A percentile compares a stretch with the other conserved stretches of the same genome.
phyloP scores from a whole-genome alignment of 345 rosid species.

The Syzygium jambos region DNA sequence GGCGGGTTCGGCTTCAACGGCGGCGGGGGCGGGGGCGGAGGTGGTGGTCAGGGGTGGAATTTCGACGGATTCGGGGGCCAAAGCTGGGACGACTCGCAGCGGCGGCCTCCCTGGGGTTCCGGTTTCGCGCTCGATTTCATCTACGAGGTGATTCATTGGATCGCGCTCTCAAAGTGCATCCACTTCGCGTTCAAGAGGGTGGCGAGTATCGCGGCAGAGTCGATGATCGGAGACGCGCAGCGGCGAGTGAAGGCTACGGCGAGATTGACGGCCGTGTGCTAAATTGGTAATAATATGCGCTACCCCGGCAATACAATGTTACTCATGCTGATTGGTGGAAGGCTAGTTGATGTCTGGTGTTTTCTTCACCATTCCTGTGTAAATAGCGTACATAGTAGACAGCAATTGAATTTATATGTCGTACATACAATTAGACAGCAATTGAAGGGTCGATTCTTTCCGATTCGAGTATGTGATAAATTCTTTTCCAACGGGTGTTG shows the following conservation, averaged over 20 bases:
- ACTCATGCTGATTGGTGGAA: neutral
- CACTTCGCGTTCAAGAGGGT: conserved; percentile 73
- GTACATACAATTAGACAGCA: neutral
- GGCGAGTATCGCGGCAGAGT: conserved; percentile 24
- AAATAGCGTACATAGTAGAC: neutral
- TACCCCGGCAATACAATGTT: neutral
- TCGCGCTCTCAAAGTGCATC: conserved; percentile 70
- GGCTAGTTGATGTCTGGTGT: neutral
- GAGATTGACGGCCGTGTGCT: conserved; percentile 37
- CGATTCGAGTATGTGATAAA: neutral
- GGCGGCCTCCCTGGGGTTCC: conserved; percentile 19
- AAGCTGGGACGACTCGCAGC: conserved; percentile 39
- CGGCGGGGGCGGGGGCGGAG: conserved; percentile 34
- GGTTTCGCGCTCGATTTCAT: conserved; percentile 43
- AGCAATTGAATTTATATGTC: neutral
- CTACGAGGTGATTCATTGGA: conserved; percentile 82
- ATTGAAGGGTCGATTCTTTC: neutral
- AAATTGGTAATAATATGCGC: neutral
- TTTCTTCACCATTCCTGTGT: neutral
- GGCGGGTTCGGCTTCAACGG: conserved; percentile 20
- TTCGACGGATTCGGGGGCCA: conserved; percentile 22
- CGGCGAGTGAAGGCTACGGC: conserved; percentile 40
- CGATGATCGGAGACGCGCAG: neutral
- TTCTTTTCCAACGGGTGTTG: neutral
- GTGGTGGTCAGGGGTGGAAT: conserved; percentile 32